phyloP scores from a whole-genome alignment of 2,329 filamentous ascomycete species.

The Aspergillus carbonarius region DNA sequence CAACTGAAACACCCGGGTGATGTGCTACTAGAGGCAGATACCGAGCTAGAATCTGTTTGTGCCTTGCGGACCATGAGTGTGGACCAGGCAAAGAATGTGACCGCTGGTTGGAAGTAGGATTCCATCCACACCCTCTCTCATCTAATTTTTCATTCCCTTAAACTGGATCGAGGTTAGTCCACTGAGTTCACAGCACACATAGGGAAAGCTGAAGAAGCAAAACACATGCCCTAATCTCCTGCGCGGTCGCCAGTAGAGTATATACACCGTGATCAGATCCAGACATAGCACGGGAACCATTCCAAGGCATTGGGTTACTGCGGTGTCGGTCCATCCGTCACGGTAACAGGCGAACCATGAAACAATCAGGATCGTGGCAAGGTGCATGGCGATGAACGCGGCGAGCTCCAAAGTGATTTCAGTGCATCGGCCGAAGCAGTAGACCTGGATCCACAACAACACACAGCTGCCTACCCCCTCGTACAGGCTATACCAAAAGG shows the following conservation, averaged over 20 bases:
- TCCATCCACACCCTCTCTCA: too few species aligned
- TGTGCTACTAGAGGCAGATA: too few species aligned
- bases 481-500: neutral
- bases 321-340: neutral
- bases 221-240: neutral
- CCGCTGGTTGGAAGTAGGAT: too few species aligned
- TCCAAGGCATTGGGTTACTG: neutral
- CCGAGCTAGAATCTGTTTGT: too few species aligned
- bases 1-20: too few species aligned
- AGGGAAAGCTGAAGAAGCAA: neutral
- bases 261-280: neutral
- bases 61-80: too few species aligned
- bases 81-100: too few species aligned
- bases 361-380: neutral
- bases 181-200: too few species aligned
- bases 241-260: neutral
- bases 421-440: neutral
- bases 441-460: neutral
- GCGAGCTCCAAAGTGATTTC: neutral
- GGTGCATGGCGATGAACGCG: neutral
- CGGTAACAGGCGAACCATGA: neutral
- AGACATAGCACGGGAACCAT: neutral
- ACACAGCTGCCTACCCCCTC: neutral
- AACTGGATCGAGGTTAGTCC: too few species aligned
- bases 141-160: too few species aligned